Evolutionary conservation across 768 basidiomycete species (phyloP), one percentile per base, ranked within the genome.

Genomic region (Rhodotorula diobovata): DNA sequence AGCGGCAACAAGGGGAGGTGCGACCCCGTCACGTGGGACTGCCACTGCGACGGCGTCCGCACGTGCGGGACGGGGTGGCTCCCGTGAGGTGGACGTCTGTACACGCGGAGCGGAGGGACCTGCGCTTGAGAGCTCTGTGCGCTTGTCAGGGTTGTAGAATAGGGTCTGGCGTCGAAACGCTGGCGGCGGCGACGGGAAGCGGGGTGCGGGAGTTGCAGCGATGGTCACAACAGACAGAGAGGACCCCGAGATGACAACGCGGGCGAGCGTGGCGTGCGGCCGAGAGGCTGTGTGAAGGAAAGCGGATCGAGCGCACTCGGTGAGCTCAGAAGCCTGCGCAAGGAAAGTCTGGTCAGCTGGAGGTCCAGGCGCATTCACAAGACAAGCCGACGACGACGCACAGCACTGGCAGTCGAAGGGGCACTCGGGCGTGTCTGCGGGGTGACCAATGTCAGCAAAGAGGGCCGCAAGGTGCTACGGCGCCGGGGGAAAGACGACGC

Each of bases 361-460:
- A 6, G 23, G 8, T 15, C 41, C 41, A 14, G n/a, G 41, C 41
- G 4, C 25, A 4, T 50, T 2, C 8, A n/a, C n/a, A 8, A 28
- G 45, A 46, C 45, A 5, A 6, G 25, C 11, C 4, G 46, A 21
- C 9, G 23, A 10, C 23, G 3, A 43, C 70, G 58, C 14, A 76
- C 77, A 78, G 67, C 77, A 78, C 14, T 76, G 57, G 70, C 77
- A 78, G 51, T 78, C 77, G 68, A 78, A 78, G 2, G 77, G 77
- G 41, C 77, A 78, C 2, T 70, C 62, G 34, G 67, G 63, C 10
- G 77, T 76, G 30, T 78, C 77, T 75, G 56, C 11, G 14, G 2
- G 16, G 41, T 45, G 34, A 3, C 25, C 4, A 11, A 0, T 4
- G 32, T 51, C 1, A 34, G 55, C 0, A 32, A n/a, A 23, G 20